Evolutionary conservation across 257 asterid species (phyloP).

Genomic region (Handroanthus guayacan): DNA sequence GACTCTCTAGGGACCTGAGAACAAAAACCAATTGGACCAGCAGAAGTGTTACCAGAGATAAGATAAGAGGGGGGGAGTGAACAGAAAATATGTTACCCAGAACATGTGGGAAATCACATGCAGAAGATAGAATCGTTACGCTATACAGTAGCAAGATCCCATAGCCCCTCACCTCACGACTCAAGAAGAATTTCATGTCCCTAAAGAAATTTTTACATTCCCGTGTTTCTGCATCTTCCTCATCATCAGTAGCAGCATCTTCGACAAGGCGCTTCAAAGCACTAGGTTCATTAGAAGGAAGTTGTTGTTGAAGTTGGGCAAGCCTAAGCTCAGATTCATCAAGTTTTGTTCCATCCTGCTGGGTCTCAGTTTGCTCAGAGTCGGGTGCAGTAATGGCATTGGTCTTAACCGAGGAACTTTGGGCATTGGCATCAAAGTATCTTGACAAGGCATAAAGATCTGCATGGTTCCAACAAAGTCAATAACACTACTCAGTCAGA

Average conservation of each 20-base stretch:
- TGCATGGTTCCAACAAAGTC: constrained; percentile 50
- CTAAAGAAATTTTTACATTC: constrained; percentile 79
- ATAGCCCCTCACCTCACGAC: constrained; percentile 79
- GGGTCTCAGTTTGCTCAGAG: constrained; percentile 48
- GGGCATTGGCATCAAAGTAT: constrained; percentile 69
- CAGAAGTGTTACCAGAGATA: background rate
- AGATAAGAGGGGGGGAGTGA: background rate
- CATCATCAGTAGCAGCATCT: constrained; percentile 61
- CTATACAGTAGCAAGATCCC: background rate
- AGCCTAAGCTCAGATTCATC: constrained; percentile 85
- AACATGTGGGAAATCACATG: background rate
- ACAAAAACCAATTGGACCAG: constrained; percentile 20
- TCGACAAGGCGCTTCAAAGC: constrained; percentile 83
- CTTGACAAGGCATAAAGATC: constrained; percentile 94
- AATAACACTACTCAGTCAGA: constrained; percentile 1
- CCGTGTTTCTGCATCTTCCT: constrained; percentile 75
- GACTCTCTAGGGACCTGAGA: constrained; percentile 95
- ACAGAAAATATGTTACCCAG: background rate
- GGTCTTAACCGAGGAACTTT: constrained; percentile 48
- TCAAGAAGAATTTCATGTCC: constrained; percentile 77
- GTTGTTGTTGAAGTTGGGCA: constrained; percentile 93
- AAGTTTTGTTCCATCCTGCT: constrained; percentile 41
- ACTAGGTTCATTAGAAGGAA: constrained; percentile 89
- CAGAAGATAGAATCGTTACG: background rate
- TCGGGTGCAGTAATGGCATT: constrained; percentile 44